Conservation (phyloP, 169 alveolate genomes). For the Babesia caballi region DNA sequence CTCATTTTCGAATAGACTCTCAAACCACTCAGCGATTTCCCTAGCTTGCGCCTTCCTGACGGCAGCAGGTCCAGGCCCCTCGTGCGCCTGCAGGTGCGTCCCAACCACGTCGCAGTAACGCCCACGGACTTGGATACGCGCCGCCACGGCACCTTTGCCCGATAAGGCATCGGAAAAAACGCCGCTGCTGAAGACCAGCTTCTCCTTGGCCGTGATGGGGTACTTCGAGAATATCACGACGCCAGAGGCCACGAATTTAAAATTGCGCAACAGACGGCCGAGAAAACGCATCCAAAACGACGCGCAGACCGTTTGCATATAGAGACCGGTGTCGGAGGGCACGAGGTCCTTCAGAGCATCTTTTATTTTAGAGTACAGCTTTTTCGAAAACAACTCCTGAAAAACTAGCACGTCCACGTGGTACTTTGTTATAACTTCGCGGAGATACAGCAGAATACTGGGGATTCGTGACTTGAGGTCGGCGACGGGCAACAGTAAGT, state of each 20-base stretch:
- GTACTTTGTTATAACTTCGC: slow-evolving; percentile 35
- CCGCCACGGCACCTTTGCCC: slow-evolving; percentile 80
- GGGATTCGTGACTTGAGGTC: not conserved
- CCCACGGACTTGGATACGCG: slow-evolving; percentile 62
- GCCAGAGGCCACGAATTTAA: slow-evolving; percentile 35
- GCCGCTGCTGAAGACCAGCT: slow-evolving; percentile 24
- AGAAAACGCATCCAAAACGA: not conserved
- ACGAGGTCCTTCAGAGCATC: not conserved
- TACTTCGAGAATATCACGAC: slow-evolving; percentile 39
- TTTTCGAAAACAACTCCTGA: slow-evolving; percentile 62
- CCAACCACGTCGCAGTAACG: slow-evolving; percentile 73
- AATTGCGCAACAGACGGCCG: not conserved
- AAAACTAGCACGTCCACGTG: slow-evolving; percentile 61
- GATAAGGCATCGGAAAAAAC: slow-evolving; percentile 41
- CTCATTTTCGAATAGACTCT: not conserved
- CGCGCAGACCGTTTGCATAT: not conserved
- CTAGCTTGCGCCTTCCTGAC: slow-evolving; percentile 65
- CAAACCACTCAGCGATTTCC: slow-evolving; percentile 77
- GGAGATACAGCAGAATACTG: slow-evolving; percentile 20
- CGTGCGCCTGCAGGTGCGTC: slow-evolving; percentile 78
- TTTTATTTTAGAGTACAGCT: slow-evolving; percentile 23
- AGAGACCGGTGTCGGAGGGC: slow-evolving; percentile 56
- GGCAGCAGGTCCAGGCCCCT: too few relatives aligned
- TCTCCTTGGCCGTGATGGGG: slow-evolving; percentile 17
- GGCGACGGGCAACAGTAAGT: slow-evolving; percentile 17